Evolutionary conservation across 768 basidiomycete species (phyloP), one percentile per base, ranked within the genome.

Genomic region (Dacryopinax primogenitus): DNA sequence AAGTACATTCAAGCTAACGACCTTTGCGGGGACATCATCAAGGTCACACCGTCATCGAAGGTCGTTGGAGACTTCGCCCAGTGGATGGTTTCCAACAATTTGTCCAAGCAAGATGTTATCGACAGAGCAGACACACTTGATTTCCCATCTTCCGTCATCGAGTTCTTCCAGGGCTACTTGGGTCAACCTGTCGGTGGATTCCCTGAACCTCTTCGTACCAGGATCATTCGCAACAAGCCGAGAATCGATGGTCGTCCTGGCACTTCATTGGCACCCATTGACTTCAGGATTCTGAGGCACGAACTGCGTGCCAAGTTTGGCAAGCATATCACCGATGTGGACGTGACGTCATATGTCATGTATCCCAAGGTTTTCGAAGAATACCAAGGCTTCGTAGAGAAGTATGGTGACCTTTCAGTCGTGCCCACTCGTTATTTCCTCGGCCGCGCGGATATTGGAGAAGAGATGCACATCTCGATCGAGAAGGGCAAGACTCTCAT

Each of bases 311-410:
- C 88, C 78, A 96, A 90, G 77, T 98, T 90, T 76, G 96, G 96
- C 64, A 90, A 90, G 76, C 88, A 92, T 73, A 94, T 99, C 73
- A 88, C 89, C 11, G 92, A 95, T 74, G 80, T 82, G 62, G 96
- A 99, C 75, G 94, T 98, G 51, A 85, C 87, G 37, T 93, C 90
- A 63, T 96, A 92, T 79, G 89, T 90, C 74, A 97, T 99, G 94
- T 99, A 97, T 74, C 93, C 95, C 44, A 95, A 96, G 86, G 92
- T 95, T 66, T 98, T 97, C 74, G 96, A 98, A 74, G 95, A 99
- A 75, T 97, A 88, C 74, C 90, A 92, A 74, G 83, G 86, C 68
- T 99, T 97, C 79, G 81, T 94, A 67, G 89, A 91, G 80, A 95
- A 90, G 78, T 98, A 88, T 74, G 96, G 94, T 35, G 92, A 96